Base-by-base conservation (phyloP, 78 protist species). In the Chrysochromulina tobinii region DNA sequence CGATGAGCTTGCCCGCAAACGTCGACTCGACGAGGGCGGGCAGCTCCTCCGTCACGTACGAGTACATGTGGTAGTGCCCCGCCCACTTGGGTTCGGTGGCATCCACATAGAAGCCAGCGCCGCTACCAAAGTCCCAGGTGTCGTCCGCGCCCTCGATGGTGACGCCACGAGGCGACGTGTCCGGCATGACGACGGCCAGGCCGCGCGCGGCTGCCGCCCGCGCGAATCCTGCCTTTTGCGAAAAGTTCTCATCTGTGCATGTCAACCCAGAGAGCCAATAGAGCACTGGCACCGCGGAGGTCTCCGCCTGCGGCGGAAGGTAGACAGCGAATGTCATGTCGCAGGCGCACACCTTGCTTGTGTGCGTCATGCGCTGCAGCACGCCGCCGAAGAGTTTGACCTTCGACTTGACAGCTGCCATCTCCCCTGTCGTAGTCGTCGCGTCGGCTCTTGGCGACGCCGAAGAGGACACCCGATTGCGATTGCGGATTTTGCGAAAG, bases 101-200 rank as follows among this genome's bases (percentile, higher is more conserved):
- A 86, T 97, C 90, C 18, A 97, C 83, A 81, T 97, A 97, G 89
- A 96, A 97, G 38, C 98, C 97, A 2, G 99, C 98, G 51, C 98
- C 99, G 23, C 27, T 8, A 25, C 97, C 98, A 59, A 96, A 61
- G 68, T 81, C 92, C 92, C 93, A 97, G 17, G 25, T 7, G 61
- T 94, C 94, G 67, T 90, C 93, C 89, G 83, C 94, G 27, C 92
- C 94, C 51, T 1, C 54, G 79, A 27, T 25, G 54, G 1, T 53
- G 14, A 87, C 93, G 53, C 96, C 97, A 89, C 95, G 91, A 23
- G 99, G 99, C 68, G 95, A 89, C 8, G 98, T 97, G 94, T 97
- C 99, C 1, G 99, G 98, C 73, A 92, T 67, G 81, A 96, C 91
- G 50, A 96, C 53, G 23, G 93, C 66, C 50, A 96, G 8, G 50